phyloP scores from a whole-genome alignment of 306 rosid species.

The Ziziphus jujuba region DNA sequence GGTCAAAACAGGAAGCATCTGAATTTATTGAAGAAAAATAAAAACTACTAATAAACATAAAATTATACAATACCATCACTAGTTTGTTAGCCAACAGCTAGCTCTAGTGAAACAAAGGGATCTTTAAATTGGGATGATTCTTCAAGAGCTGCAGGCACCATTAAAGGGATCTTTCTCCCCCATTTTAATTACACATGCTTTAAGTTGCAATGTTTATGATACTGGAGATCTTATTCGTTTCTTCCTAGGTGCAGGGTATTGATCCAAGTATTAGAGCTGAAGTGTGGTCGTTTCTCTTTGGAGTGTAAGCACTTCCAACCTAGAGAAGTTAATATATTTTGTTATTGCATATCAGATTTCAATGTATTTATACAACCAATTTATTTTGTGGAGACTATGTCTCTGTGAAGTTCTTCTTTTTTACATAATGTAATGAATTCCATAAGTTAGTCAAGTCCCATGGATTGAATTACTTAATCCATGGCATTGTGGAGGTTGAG shows the following conservation, averaged over 20 bases:
- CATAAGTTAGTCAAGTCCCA: too few species aligned
- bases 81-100: conserved; percentile 41
- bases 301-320: conserved; percentile 16
- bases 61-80: conserved; percentile 40
- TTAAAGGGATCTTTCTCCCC: background rate
- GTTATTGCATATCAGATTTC: background rate
- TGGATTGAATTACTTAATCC: too few species aligned
- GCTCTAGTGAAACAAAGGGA: conserved; percentile 63
- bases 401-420: too few species aligned
- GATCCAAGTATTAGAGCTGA: conserved; percentile 25
- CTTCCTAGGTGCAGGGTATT: conserved; percentile 22
- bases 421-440: too few species aligned
- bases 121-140: conserved; percentile 67
- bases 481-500: too few species aligned
- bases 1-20: background rate
- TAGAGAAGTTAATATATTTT: background rate
- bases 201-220: background rate
- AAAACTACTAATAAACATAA: conserved; percentile 11
- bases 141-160: conserved; percentile 73
- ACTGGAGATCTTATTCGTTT: conserved; percentile 1
- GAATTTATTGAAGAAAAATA: conserved; percentile 8
- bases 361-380: too few species aligned
- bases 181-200: background rate
- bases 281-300: conserved; percentile 33
- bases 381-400: too few species aligned